Conservation (phyloP, 2,329 filamentous ascomycete genomes). For the Phialemoniopsis sp. region DNA sequence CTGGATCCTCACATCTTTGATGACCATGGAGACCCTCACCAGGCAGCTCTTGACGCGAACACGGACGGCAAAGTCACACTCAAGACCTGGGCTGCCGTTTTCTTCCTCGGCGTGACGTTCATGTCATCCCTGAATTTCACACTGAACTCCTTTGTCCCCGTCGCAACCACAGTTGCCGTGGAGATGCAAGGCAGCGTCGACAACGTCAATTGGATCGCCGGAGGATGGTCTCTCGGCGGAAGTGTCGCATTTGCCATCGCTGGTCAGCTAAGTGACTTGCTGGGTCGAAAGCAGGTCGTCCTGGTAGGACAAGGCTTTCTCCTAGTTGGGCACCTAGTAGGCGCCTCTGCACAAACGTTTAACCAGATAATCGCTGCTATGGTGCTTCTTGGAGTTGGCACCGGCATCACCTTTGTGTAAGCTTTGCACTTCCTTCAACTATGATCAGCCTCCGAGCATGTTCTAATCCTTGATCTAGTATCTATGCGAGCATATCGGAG, state of each 20-base stretch:
- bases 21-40: too few relatives aligned
- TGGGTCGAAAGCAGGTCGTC: constrained; percentile 13
- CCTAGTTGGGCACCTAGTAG: constrained; percentile 16
- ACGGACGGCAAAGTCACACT: too few relatives aligned
- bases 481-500: constrained; percentile 25
- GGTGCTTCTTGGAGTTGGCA: constrained; percentile 24
- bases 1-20: too few relatives aligned
- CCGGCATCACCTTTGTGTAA: constrained; percentile 25
- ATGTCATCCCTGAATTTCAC: too few relatives aligned
- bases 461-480: too few relatives aligned
- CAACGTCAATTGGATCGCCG: constrained; percentile 15
- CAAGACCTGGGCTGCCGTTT: too few relatives aligned
- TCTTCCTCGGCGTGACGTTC: too few relatives aligned
- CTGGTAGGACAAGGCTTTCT: constrained; percentile 10
- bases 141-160: too few relatives aligned
- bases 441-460: too few relatives aligned
- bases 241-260: constrained; percentile 13
- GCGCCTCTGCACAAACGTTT: constrained; percentile 16
- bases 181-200: constrained; percentile 11
- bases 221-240: constrained; percentile 11
- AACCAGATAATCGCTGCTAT: constrained; percentile 17
- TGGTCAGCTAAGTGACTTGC: constrained; percentile 15
- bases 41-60: too few relatives aligned
- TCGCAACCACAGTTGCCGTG: too few relatives aligned
- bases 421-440: too few relatives aligned